These are phyloP conservation scores for Schizopora paradoxa DNA, from an alignment of 1,284 basidiomycete species.

Conservation along the genomic window DNA sequence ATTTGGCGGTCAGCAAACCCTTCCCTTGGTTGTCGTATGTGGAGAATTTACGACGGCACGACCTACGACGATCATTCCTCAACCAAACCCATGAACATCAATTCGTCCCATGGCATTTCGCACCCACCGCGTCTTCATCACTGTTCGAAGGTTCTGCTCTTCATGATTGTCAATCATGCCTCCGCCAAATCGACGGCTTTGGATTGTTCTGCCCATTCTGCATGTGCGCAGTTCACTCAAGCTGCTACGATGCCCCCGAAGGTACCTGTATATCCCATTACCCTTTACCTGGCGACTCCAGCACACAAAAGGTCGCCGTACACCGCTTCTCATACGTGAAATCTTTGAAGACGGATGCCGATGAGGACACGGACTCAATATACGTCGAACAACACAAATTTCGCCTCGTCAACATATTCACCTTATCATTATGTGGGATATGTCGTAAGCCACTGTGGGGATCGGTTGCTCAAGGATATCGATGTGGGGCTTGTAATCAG, in stretches of 20 bases:
- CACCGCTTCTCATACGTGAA: constrained; percentile 53
- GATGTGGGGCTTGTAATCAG: constrained; percentile 56
- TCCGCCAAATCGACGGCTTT: constrained; percentile 46
- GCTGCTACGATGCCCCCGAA: constrained; percentile 66
- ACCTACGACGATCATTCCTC: too few species aligned
- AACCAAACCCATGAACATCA: constrained; percentile 47
- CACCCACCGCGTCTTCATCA: constrained; percentile 24
- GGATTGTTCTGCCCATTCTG: constrained; percentile 64
- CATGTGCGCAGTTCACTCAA: constrained; percentile 59
- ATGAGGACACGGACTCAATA: too few species aligned
- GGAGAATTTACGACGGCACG: constrained; percentile 20
- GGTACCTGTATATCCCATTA: constrained; percentile 56
- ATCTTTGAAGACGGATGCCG: constrained; percentile 29
- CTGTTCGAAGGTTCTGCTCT: constrained; percentile 34
- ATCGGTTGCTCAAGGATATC: constrained; percentile 51
- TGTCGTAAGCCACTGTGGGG: constrained; percentile 75
- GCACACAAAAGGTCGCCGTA: constrained; percentile 51
- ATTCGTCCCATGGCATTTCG: constrained; percentile 64
- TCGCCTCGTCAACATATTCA: constrained; percentile 61
- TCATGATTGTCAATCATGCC: constrained; percentile 50
- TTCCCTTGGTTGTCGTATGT: constrained; percentile 37
- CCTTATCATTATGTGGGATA: constrained; percentile 58
- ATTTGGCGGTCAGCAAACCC: constrained; percentile 50
- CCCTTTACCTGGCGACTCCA: constrained; percentile 36
- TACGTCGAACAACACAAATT: constrained; percentile 54